A percentile compares a stretch with the other conserved stretches of the same genome.
Conservation (phyloP, 202 grass and related monocot species). For the Schoenoplectus triqueter region DNA sequence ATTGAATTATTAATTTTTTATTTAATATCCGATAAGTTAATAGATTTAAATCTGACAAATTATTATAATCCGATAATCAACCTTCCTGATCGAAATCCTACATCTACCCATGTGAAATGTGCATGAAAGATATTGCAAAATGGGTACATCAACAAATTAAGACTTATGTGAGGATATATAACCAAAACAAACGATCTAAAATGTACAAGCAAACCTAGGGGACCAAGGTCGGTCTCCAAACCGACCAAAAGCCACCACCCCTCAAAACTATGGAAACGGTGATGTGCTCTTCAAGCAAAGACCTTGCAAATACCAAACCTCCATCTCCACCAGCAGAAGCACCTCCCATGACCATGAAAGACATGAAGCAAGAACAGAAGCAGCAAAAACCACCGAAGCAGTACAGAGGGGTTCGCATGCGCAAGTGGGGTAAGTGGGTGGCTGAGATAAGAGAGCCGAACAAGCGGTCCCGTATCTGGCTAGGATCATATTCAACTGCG, state of each 20-base stretch:
- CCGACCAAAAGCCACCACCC: conserved; percentile 18
- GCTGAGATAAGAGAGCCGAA: conserved; percentile 92
- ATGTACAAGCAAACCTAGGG: conserved; percentile 14
- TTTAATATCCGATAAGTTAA: too few species aligned
- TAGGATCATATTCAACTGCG: conserved; percentile 84
- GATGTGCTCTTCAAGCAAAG: conserved; percentile 34
- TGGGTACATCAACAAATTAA: conserved; percentile 11
- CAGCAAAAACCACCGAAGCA: conserved; percentile 38
- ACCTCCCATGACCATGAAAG: not conserved
- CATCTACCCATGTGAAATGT: not conserved
- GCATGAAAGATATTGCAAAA: not conserved
- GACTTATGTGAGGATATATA: conserved; percentile 27
- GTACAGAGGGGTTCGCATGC: conserved; percentile 89
- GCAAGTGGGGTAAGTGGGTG: conserved; percentile 99
- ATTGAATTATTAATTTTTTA: too few species aligned
- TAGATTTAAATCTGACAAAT: too few species aligned
- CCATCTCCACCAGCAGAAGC: conserved; percentile 20
- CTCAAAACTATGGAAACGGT: conserved; percentile 27
- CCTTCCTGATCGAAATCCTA: too few species aligned
- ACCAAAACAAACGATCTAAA: conserved; percentile 16
- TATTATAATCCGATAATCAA: too few species aligned
- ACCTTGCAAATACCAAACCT: conserved; percentile 10
- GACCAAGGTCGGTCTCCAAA: conserved; percentile 28
- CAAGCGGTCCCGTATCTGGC: conserved; percentile 95
- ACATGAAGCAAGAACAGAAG: conserved; percentile 16